These are phyloP conservation scores for Solanum clarkiae DNA, from an alignment of 257 asterid species.

Conservation along the genomic window DNA sequence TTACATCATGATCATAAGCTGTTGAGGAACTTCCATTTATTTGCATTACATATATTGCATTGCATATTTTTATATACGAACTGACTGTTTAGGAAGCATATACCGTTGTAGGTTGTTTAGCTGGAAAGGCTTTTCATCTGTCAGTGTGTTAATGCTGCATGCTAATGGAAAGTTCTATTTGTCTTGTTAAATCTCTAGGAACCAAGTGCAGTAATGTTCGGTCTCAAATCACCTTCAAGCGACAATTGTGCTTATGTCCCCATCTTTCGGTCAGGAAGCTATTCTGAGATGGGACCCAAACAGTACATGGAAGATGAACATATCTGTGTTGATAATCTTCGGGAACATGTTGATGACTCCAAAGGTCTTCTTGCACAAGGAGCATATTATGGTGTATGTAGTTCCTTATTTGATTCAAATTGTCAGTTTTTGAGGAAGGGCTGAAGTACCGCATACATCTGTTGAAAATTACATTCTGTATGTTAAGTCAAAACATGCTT, in stretches of 20 bases:
- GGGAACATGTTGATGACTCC: constrained; percentile 31
- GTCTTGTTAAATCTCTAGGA: constrained; percentile 23
- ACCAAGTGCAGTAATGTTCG: constrained; percentile 17
- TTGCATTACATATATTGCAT: background rate
- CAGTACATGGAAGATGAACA: constrained; percentile 75
- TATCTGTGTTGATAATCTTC: constrained; percentile 66
- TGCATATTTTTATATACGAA: background rate
- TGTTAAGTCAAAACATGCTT: background rate
- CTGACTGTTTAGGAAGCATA: background rate
- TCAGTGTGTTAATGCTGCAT: background rate
- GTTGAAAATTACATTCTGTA: background rate
- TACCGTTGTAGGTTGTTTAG: background rate
- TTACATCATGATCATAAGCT: background rate
- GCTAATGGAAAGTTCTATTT: background rate
- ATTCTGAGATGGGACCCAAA: constrained; percentile 81
- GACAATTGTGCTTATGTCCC: constrained; percentile 52
- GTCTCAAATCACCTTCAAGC: constrained; percentile 25
- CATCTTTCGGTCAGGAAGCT: constrained; percentile 65
- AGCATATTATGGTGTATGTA: constrained; percentile 82
- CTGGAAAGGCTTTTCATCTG: background rate
- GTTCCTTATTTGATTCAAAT: constrained; percentile 1
- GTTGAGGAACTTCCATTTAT: background rate
- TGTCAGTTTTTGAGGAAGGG: background rate
- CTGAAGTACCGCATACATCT: background rate
- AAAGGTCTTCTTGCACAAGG: constrained; percentile 37